A percentile compares a stretch with the other conserved stretches of the same genome.
These are phyloP conservation scores for Exophiala sideris DNA, from an alignment of 2,329 filamentous ascomycete genomes.

Conservation along the genomic window DNA sequence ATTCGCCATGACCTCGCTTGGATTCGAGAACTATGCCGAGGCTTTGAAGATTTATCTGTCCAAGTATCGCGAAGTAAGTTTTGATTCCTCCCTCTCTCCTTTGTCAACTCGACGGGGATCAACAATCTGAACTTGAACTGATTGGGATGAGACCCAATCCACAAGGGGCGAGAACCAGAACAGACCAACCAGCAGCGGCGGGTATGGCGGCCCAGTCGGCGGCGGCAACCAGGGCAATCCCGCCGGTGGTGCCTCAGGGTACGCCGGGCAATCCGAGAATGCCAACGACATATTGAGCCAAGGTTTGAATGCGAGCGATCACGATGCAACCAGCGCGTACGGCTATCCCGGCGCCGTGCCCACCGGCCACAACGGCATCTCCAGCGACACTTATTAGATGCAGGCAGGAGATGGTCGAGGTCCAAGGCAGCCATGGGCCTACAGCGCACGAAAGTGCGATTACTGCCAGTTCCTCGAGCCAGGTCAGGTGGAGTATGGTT, in stretches of 20 bases:
- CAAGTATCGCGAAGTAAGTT: constrained; percentile 93
- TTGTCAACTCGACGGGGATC: constrained; percentile 34
- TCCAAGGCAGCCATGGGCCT: constrained; percentile 17
- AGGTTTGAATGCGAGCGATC: constrained; percentile 43
- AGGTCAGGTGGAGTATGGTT: constrained; percentile 4
- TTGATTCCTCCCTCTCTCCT: constrained; percentile 30
- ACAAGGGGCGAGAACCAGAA: constrained; percentile 65
- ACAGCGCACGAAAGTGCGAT: constrained; percentile 19
- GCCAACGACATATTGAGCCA: constrained; percentile 43
- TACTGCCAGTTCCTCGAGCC: constrained; percentile 24
- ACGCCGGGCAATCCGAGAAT: constrained; percentile 40
- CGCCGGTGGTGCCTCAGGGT: constrained; percentile 33
- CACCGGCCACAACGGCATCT: constrained; percentile 46
- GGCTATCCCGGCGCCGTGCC: constrained; percentile 47
- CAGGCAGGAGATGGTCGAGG: constrained; percentile 1
- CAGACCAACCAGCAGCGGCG: constrained; percentile 51
- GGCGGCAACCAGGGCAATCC: constrained; percentile 33
- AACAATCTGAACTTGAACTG: constrained; percentile 49
- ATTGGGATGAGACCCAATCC: constrained; percentile 70
- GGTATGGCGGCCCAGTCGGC: constrained; percentile 37
- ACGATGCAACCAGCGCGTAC: constrained; percentile 41
- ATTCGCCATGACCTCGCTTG: constrained; percentile 97
- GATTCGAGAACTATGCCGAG: constrained; percentile 98
- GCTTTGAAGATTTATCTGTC: constrained; percentile 97
- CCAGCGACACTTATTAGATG: constrained; percentile 43